A percentile compares a stretch with the other conserved stretches of the same genome.
These are phyloP conservation scores for Diplodia seriata DNA, from an alignment of 2,329 filamentous ascomycete species.

Conservation along the genomic window DNA sequence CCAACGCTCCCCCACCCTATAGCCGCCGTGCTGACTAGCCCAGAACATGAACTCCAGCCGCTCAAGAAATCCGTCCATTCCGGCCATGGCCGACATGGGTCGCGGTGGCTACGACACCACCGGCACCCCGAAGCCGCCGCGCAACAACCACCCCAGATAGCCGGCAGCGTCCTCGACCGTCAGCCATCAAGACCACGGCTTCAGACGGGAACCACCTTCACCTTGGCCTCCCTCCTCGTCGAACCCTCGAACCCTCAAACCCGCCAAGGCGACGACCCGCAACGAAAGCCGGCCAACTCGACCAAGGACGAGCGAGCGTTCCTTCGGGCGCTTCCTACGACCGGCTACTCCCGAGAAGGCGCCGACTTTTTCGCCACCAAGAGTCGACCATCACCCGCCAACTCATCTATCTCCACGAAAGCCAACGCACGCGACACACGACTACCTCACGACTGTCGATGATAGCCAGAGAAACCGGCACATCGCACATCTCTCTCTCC, in stretches of 20 bases:
- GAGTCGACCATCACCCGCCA: neutral
- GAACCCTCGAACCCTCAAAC: too few species aligned
- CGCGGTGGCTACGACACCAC: conserved; percentile 59
- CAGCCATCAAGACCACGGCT: too few species aligned
- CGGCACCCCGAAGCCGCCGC: conserved; percentile 55
- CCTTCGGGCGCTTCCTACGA: conserved; percentile 2
- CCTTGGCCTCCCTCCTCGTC: neutral
- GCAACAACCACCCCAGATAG: conserved; percentile 37
- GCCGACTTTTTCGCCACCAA: conserved; percentile 6
- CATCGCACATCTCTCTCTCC: conserved; percentile 2
- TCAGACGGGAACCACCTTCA: neutral
- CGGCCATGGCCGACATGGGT: conserved; percentile 51
- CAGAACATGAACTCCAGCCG: conserved; percentile 18
- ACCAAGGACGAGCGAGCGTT: neutral
- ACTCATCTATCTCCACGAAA: conserved; percentile 1
- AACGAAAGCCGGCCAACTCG: neutral
- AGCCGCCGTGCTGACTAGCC: neutral
- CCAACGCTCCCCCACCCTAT: neutral
- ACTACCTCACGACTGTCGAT: conserved; percentile 8
- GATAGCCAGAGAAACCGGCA: neutral
- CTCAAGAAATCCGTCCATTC: conserved; percentile 13
- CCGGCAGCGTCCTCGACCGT: neutral
- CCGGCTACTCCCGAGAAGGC: neutral
- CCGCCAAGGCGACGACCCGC: neutral
- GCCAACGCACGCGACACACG: conserved; percentile 6